These are phyloP conservation scores for Porphyrellus cyaneotinctus DNA, from an alignment of 768 basidiomycete species.

Conservation along the genomic window DNA sequence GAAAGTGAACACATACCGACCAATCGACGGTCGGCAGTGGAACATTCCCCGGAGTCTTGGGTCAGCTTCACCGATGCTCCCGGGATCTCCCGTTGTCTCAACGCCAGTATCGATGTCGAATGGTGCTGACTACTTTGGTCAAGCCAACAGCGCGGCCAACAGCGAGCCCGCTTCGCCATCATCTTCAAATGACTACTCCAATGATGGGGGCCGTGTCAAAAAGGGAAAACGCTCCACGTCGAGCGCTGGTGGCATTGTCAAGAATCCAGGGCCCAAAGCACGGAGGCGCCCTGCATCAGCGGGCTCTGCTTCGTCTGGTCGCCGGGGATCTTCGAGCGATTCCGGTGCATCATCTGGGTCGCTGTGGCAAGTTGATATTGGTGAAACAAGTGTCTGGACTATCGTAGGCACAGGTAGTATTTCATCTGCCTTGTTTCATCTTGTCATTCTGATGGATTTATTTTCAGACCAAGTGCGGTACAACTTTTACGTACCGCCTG, in stretches of 20 bases:
- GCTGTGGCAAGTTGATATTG: conserved; percentile 86
- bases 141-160: conserved; percentile 37
- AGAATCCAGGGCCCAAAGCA: conserved; percentile 39
- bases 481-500: conserved; percentile 88
- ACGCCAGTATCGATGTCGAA: conserved; percentile 51
- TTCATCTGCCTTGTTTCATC: conserved; percentile 1
- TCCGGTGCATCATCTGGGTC: conserved; percentile 70
- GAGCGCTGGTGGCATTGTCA: conserved; percentile 47
- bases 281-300: conserved; percentile 77
- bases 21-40: conserved; percentile 81
- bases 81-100: conserved; percentile 67
- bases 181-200: conserved; percentile 62
- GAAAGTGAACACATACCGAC: conserved; percentile 87
- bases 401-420: conserved; percentile 81
- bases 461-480: conserved; percentile 80
- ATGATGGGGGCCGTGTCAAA: conserved; percentile 83
- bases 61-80: conserved; percentile 55
- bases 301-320: conserved; percentile 61
- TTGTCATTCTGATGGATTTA: conserved; percentile 15
- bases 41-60: conserved; percentile 43
- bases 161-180: conserved; percentile 69
- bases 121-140: conserved; percentile 64
- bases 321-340: conserved; percentile 66
- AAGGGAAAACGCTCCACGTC: conserved; percentile 74
- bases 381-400: conserved; percentile 93